Evolutionary conservation across 352 stramenopile genomes (phyloP).

Genomic region (Phytophthora podocarpi): DNA sequence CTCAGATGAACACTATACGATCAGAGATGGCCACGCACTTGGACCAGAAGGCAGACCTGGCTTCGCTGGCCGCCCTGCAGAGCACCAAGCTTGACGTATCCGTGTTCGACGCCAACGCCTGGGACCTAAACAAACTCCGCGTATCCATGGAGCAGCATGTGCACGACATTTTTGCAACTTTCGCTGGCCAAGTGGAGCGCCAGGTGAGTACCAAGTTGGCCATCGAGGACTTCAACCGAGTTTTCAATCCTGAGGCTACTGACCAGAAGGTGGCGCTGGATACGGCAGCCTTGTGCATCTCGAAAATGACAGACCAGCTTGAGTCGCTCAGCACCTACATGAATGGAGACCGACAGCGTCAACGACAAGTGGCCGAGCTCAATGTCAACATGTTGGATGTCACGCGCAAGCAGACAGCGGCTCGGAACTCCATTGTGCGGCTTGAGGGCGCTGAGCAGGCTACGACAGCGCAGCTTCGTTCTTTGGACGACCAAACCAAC

Average conservation of each 20-base stretch:
- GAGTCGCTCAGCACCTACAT: constrained; percentile 52
- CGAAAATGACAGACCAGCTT: constrained; percentile 62
- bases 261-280: constrained; percentile 58
- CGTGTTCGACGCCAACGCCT: constrained; percentile 56
- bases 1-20: constrained; percentile 41
- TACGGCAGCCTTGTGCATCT: constrained; percentile 45
- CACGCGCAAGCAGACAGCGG: constrained; percentile 51
- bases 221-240: constrained; percentile 67
- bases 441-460: constrained; percentile 40
- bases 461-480: constrained; percentile 30
- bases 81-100: constrained; percentile 67
- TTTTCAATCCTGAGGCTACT: constrained; percentile 63
- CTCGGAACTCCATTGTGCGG: constrained; percentile 46
- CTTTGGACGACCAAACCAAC: constrained; percentile 26
- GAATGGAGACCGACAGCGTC: constrained; percentile 45
- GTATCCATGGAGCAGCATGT: constrained; percentile 58
- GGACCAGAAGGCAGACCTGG: constrained; percentile 50
- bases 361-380: constrained; percentile 55
- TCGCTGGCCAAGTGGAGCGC: constrained; percentile 58
- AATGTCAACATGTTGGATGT: constrained; percentile 57
- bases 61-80: constrained; percentile 39
- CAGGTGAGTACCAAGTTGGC: constrained; percentile 57
- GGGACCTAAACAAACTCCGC: constrained; percentile 62
- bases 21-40: constrained; percentile 36
- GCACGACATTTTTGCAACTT: constrained; percentile 61